Base-by-base conservation (phyloP, 2,329 filamentous ascomycete species). In the Fusarium sp. region DNA sequence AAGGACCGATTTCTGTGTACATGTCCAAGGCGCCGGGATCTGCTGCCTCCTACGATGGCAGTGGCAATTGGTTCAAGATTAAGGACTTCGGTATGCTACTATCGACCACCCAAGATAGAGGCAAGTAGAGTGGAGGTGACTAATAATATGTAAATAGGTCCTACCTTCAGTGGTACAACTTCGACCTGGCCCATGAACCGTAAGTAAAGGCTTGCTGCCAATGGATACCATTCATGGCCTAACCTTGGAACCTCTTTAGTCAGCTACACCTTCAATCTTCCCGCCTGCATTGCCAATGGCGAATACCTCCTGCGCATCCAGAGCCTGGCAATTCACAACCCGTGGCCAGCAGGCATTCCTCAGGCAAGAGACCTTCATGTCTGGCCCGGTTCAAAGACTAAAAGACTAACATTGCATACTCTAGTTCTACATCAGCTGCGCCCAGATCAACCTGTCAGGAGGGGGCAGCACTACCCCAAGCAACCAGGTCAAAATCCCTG, bases 401-500 rank as follows among this genome's bases (percentile, higher is more conserved):
- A 19, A 2, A 1, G 2, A 0, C 9, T 60, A 15, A 60, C 24
- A 3, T 0, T 6, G 7, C 0, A 2, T 1, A 8, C 8, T 4
- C 0, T 2, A 61, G 57, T 61, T 61, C 6, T 61, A 61, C n/a
- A 61, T 53, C 15, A 54, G 45, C 20, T 61, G 57, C 13, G 57
- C 57, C 3, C 57, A 61, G 11, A 61, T 61, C 5, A 61, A 15
- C 11, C 39, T 61, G 5, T 22, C 22, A 22, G 57, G 57, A 3
- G 57, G 57, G 24, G 57, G 57, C 0, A 61, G 45, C n/a, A 60
- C 47, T 15, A 32, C 37, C 28, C 57, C 57, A 8, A 26, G 46
- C 1, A 61, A 52, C 33, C 57, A 61, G 14, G 57, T 61, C 17
- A 61, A 61, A 13, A 61, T 61, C 5, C 57, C 57, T 2, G 57